Evolutionary conservation across 2,329 filamentous ascomycete genomes (phyloP), one percentile per base, ranked within the genome.

Genomic region (Verticillium zaregamsianum): DNA sequence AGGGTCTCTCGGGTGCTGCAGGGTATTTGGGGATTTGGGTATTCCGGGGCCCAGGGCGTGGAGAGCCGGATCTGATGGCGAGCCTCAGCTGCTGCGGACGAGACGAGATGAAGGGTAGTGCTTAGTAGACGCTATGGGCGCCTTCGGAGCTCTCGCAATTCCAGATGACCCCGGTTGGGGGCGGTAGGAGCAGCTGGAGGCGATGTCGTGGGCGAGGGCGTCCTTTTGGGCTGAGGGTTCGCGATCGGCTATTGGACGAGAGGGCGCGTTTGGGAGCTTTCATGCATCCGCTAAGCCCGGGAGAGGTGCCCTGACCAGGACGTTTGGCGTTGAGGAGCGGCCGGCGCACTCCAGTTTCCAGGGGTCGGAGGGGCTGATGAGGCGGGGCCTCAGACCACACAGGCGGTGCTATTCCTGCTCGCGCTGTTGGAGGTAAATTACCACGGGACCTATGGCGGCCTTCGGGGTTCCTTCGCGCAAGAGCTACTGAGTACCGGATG

Each of bases 381-480:
- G 20, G 45, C 45, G 57, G 57, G 57, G 28, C 59, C 35, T 57
- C 63, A 65, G 61, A 59, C 64, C 64, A 66, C 59, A 59, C 63
- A 61, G 63, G 63, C n/a, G n/a, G 45, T 52, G 17, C 45, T 25
- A 52, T n/a, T 52, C n/a, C n/a, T 52, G n/a, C 20, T 39, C 59
- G 62, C 59, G 58, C 58, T 59, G 64, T 65, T 66, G 62, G 64
- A 66, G 58, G 61, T 66, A 63, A 60, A 66, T 61, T 64, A 59
- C 61, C 63, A 52, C n/a, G n/a, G 45, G 20, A 23, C 11, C 45
- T 23, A 20, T 25, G 20, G 45, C 45, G 45, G 45, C 9, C 6
- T 52, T 52, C 45, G 45, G 45, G 20, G 45, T 28, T 28, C 20
- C n/a, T 52, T 23, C n/a, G 20, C 23, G n/a, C 20, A 9, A 25